Conservation (phyloP, 129 eudicot species). For the Flaveria trinervia region DNA sequence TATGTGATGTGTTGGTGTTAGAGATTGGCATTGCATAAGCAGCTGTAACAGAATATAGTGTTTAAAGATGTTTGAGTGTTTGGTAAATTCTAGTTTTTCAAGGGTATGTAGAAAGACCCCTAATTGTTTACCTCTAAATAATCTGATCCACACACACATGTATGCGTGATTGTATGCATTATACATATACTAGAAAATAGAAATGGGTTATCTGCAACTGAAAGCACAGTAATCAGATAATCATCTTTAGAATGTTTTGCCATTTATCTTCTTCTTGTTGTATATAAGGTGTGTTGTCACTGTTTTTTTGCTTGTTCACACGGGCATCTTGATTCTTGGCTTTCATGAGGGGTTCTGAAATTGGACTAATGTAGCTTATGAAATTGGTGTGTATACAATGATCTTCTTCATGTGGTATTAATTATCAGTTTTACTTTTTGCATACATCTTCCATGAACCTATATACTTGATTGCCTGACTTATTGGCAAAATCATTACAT, state of each 20-base stretch:
- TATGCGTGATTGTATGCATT: too few species aligned
- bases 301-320: slow-evolving; percentile 3
- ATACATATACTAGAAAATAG: too few species aligned
- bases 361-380: neutral
- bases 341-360: too few species aligned
- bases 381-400: neutral
- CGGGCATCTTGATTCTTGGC: neutral
- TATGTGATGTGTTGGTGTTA: too few species aligned
- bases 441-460: neutral
- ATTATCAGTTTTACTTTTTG: neutral
- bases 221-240: too few species aligned
- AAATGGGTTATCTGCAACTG: too few species aligned
- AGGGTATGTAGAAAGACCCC: neutral
- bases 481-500: neutral
- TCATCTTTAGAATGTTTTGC: neutral
- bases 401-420: neutral
- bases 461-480: neutral
- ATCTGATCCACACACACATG: too few species aligned
- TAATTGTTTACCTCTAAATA: too few species aligned
- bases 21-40: too few species aligned
- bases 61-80: neutral
- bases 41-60: too few species aligned
- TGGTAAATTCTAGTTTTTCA: neutral
- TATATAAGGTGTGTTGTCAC: neutral
- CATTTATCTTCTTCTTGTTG: too few species aligned